Evolutionary conservation across 1,284 basidiomycete species (phyloP), one percentile per base, ranked within the genome.

Genomic region (Flammula alnicola): DNA sequence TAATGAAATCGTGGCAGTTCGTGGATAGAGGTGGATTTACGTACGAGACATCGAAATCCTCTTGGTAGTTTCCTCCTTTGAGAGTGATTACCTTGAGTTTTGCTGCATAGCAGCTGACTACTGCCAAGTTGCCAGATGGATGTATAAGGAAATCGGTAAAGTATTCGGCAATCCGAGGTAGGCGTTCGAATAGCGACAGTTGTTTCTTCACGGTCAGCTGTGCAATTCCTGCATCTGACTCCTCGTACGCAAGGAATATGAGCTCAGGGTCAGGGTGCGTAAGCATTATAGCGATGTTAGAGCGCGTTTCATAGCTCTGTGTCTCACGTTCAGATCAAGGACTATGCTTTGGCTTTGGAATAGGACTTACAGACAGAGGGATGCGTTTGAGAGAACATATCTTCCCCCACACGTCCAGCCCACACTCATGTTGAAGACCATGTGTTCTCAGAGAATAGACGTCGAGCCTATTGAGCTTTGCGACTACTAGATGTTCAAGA

Each of bases 201-300:
- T 72, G 64, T 43, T 76, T 76, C 17, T 67, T 74, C 7, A 66
- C 62, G 2, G 58, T 63, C 11, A 89, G 66, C 14, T 65, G 61
- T 8, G 67, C 65, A 16, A 57, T 57, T 1, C 71, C 74, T 10
- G 60, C 63, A 27, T 70, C 66, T 19, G 68, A 62, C 41, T 74
- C 64, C 5, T 65, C 59, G 58, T 83, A 86, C 6, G 71, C 63
- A 19, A 91, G 68, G 53, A 89, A 73, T 23, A 90, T 64, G 6
- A 89, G 71, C 55, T 82, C 80, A 4, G 87, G 85, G 29, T 88
- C 80, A 2, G 89, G 88, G 58, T 89, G 86, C 53, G 86, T 86
- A 0, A 85, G 78, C 60, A 89, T 72, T 16, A 88, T 73, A 14
- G 88, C 64, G 11, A 91, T 58, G 57, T 79, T 81, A 9, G 79